Base-by-base conservation (phyloP, 805 yeast genomes). In the Groenewaldozyma tartarivorans region DNA sequence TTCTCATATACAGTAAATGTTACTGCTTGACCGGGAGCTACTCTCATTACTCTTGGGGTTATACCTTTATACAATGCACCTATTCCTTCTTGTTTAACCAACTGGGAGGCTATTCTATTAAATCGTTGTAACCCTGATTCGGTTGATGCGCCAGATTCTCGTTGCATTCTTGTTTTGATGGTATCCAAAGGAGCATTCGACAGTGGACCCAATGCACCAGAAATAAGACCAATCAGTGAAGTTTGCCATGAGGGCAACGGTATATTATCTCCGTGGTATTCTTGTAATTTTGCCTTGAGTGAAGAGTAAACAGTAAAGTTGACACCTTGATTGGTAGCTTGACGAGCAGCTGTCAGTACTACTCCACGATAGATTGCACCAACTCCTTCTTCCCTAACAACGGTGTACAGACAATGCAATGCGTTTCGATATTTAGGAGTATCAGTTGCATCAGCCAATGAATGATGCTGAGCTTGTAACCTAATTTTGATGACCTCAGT, bases 1-100 rank as follows among this genome's bases (percentile, higher is more conserved):
- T 71, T 81, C 67, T 90, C 98, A 64, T 90, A 90, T 34, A 92
- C 95, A 5, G 97, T 92, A 68, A 90, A 90, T 15, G 96, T 92
- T 43, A 90, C 97, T 42, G 97, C 96, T 67, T 90, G 98, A 47
- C 98, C 98, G 19, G 98, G 96, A 9, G 98, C 98, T 39, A 90
- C 98, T 68, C 98, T 81, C 94, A 90, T 88, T 53, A 90, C 90
- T 69, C 98, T 81, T 53, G 98, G 98, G 19, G 96, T 87, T 59
- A 90, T 90, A 67, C 98, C 98, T 61, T 90, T 85, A 71, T 90
- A 90, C 61, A 90, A 74, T 33, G 95, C 94, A 41, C 74, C 71
- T 51, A 78, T 67, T 52, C 98, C 98, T 66, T 87, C 95, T 68
- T 86, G 94, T 59, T 77, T 79, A 51, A 88, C 68, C 62, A 90